phyloP scores from a whole-genome alignment of 805 yeast genomes.

The Clavispora santaluciae region DNA sequence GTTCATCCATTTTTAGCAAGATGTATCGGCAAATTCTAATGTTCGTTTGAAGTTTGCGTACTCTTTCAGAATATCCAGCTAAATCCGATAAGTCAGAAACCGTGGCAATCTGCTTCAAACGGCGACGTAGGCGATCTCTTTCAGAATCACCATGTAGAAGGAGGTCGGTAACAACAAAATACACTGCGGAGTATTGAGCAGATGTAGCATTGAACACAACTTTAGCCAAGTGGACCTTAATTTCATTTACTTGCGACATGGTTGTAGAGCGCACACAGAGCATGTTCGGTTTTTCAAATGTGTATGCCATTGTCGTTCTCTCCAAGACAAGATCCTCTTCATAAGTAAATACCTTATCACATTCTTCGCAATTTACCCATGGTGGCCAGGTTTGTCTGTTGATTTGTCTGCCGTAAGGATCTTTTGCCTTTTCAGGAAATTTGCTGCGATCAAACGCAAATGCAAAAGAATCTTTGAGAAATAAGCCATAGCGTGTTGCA shows the following conservation, averaged over 20 bases:
- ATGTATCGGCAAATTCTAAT: slow-evolving; percentile 30
- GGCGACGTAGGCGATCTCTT: slow-evolving; percentile 31
- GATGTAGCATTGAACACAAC: slow-evolving; percentile 36
- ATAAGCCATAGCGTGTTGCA: slow-evolving; percentile 54
- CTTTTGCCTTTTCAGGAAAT: slow-evolving; percentile 4
- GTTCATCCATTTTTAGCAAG: slow-evolving; percentile 36
- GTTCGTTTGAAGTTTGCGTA: slow-evolving; percentile 25
- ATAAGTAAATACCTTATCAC: slow-evolving; percentile 18
- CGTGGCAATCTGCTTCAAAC: slow-evolving; percentile 34
- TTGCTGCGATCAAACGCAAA: slow-evolving; percentile 44
- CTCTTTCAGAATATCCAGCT: slow-evolving; percentile 27
- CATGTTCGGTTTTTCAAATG: slow-evolving; percentile 48
- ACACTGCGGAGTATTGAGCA: slow-evolving; percentile 33
- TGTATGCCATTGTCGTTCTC: slow-evolving; percentile 36
- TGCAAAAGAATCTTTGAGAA: slow-evolving; percentile 51
- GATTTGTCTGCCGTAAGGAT: slow-evolving; percentile 4
- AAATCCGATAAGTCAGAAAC: slow-evolving; percentile 35
- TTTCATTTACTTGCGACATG: slow-evolving; percentile 27
- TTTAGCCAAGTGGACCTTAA: slow-evolving; percentile 32
- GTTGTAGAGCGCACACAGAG: slow-evolving; percentile 32
- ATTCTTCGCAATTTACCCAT: slow-evolving; percentile 23
- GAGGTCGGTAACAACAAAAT: slow-evolving; percentile 31
- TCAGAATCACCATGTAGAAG: slow-evolving; percentile 24
- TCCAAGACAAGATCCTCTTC: slow-evolving; percentile 30
- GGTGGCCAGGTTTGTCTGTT: slow-evolving; percentile 12